Evolutionary conservation across 2,329 filamentous ascomycete species (phyloP), one percentile per base, ranked within the genome.

Genomic region (Dothideomycetidae sp.): DNA sequence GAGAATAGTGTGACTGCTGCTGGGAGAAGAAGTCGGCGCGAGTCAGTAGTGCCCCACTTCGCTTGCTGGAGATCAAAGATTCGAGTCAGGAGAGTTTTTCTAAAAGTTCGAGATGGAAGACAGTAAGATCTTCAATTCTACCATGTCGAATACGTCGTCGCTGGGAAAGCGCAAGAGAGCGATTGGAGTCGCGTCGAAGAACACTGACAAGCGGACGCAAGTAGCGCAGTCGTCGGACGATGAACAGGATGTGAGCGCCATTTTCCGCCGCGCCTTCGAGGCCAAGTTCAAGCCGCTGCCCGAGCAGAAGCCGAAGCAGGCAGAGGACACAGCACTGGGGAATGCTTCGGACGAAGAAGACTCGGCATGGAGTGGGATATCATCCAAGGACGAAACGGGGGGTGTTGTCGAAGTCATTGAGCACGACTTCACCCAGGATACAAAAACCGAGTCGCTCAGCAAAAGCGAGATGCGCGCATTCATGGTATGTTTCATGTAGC

Each of bases 181-280:
- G 30, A 51, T 51, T n/a, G 50, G 37, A 10, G 23, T n/a, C 10
- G 53, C 28, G 44, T 49, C 40, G 50, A 55, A 36, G 46, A 10
- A 29, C 10, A n/a, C n/a, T n/a, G 11, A 19, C 33, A 19, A 15
- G 17, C 9, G 13, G 11, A 12, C 23, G 14, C 10, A 16, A 19
- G 5, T 11, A 11, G 12, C 10, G 7, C 10, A 33, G 18, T 10
- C 12, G 37, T 43, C 54, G 17, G 50, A 48, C 5, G 55, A 53
- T n/a, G 55, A 61, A 29, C 63, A 71, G 45, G 69, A 76, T 41
- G 68, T 80, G 10, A 75, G 82, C 48, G 82, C 78, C 39, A 70
- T 86, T 41, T 82, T 98, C 51, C 75, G 77, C 41, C 74, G 73
- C 48, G 80, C 88, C 54, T 96, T 96, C 53, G 90, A 94, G 60